phyloP scores from a whole-genome alignment of 768 basidiomycete genomes.

The Amanita brunnescens region DNA sequence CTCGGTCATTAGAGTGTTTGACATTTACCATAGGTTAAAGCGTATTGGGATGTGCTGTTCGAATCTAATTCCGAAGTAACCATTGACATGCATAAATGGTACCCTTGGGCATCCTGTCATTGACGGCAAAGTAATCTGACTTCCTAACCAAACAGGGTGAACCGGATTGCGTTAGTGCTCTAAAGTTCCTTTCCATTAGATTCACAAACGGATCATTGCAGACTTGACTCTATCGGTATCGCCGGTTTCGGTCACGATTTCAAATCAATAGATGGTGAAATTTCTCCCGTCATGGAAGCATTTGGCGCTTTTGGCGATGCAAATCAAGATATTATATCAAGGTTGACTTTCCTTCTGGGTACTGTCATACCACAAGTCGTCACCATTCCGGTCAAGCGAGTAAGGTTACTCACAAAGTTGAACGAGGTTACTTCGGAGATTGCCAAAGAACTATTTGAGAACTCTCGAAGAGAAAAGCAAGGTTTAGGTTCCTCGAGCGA shows the following conservation, averaged over 20 bases:
- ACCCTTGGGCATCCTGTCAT: neutral
- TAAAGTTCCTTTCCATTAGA: neutral
- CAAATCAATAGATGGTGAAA: constrained; percentile 38
- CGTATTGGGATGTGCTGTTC: neutral
- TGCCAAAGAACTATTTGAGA: constrained; percentile 19
- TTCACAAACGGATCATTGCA: constrained; percentile 9
- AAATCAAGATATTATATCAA: constrained; percentile 10
- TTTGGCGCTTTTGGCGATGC: constrained; percentile 22
- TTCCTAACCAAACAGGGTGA: constrained; percentile 29
- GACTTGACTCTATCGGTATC: constrained; percentile 40
- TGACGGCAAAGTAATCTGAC: neutral
- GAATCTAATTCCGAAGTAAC: neutral
- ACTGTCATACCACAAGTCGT: constrained; percentile 20
- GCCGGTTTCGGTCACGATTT: constrained; percentile 49
- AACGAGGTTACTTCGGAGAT: constrained; percentile 18
- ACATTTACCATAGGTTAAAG: neutral
- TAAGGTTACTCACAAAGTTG: constrained; percentile 16
- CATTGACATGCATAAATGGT: constrained; percentile 3
- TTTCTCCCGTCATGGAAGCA: constrained; percentile 29
- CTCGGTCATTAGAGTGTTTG: neutral
- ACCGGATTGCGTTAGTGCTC: constrained; percentile 31
- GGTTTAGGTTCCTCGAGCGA: too few species aligned
- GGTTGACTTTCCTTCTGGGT: constrained; percentile 14
- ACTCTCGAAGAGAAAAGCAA: constrained; percentile 10
- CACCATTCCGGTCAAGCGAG: constrained; percentile 20